Base-by-base conservation (phyloP, 2,329 filamentous ascomycete species). In the Kalaharituber pfeilii region DNA sequence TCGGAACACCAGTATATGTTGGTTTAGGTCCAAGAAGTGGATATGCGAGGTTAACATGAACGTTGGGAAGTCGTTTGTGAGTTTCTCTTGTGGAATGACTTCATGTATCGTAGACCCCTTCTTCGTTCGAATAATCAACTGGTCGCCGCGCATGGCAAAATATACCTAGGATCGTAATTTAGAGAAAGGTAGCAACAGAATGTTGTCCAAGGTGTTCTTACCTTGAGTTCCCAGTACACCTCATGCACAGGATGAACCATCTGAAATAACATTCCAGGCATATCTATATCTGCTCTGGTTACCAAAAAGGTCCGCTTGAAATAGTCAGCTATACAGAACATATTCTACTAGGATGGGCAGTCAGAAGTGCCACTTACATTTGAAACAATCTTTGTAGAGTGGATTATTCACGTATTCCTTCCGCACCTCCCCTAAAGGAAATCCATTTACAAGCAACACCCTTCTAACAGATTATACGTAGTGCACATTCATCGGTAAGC, bases 391-490 rank as follows among this genome's bases (percentile, higher is more conserved):
- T 59, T 11, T 9, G 57, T 75, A 79, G 0, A 64, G 65, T 0
- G 59, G 6, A 51, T 75, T 67, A 0, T 13, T 5, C 28, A 71
- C 66, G 50, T 75, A 79, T 0, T 69, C 56, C 0, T 11, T 2
- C 0, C 76, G 76, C 0, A 79, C 66, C 1, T 71, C 68, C 2
- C 69, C 63, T 0, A 78, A 59, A 0, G 74, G 75, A 1, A 66
- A 39, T 0, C 76, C 76, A 53, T 78, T 69, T 0, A 80, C 69
- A 0, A 78, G 67, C 0, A 81, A 64, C 22, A 72, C 67, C 72
- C 76, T 0, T 68, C 73, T 1, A 81, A 58, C 0, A 77, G 50
- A 56, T 76, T 76, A 57, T n/a, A n/a, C n/a, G n/a, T 72, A 73
- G 25, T 74, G 69, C 2, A 75, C 67, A 2, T 25, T 7, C 24